Base-by-base conservation (phyloP, 192 early-diverging fungal species). In the Phycomyces blakesleeanus region DNA sequence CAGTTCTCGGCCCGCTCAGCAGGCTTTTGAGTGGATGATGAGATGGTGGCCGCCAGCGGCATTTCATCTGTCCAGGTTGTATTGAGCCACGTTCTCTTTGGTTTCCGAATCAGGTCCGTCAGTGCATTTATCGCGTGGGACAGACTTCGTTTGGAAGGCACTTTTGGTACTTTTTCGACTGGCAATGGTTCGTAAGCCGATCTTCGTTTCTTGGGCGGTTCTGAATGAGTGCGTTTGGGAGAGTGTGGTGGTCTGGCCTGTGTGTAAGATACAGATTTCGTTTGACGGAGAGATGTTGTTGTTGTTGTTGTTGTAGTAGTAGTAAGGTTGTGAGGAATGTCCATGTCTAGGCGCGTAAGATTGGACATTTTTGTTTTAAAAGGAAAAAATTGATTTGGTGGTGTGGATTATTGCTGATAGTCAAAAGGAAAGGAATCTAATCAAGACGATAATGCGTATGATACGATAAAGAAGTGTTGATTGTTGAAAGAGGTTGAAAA, bases 31-130 rank as follows among this genome's bases (percentile, higher is more conserved):
- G 12, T 47, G 44, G 44, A n/a, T n/a, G n/a, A n/a, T n/a, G n/a
- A 47, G 18, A 34, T 34, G 29, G 44, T 47, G 18, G 44, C 44
- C 44, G 44, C 44, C 44, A 47, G 44, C 44, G 44, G 44, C 18
- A 47, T 47, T 47, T 47, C 44, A 47, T 47, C 44, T 47, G 44
- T 47, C 44, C 44, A 47, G 12, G 44, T 47, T n/a, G 44, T n/a
- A 12, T 47, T 14, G 44, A n/a, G 44, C 44, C 44, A 47, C 18
- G 44, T 47, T 18, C 18, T 47, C 18, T 47, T 47, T 47, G 44
- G 44, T 12, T 18, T 47, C 18, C 12, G 44, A 14, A 47, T 47
- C 12, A n/a, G 12, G 44, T 47, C 15, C 29, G 29, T 34, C 44
- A 47, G 44, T 47, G 44, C 44, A 47, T 47, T 47, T 14, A 47